Evolutionary conservation across 148 eudicot species (phyloP), one percentile per base, ranked within the genome.

Genomic region (Fagopyrum tataricum): DNA sequence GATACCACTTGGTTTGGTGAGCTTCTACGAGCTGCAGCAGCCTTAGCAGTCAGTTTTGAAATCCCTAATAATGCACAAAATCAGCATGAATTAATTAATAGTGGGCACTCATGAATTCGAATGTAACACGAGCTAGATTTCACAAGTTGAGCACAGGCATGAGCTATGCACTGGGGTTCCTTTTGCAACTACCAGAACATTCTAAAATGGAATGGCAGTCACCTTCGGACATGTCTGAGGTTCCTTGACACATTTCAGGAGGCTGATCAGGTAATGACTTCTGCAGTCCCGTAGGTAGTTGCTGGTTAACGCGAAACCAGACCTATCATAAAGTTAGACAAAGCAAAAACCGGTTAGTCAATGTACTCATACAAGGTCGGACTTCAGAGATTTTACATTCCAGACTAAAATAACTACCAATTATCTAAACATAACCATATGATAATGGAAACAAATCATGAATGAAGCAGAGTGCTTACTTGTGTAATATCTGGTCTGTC

Each of bases 401-500:
- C 77, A 84, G 76, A 79, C 72, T 74, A 66, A 75, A 76, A 83
- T 78, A 53, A 76, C 68, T 66, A 70, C 78, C 74, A 47, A 77
- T 59, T 66, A 75, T 82, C 90, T 83, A 89, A 79, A 81, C 89
- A 90, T 86, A 87, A 85, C 92, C 89, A 84, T 85, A 84, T 62
- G 72, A 86, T 90, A 84, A 87, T 86, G 85, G 79, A 85, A 89
- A 87, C 87, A 87, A 86, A 86, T 86, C 85, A 82, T 89, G 87
- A 79, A 89, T 88, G 88, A 86, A 91, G 96, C 87, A 84, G 84
- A 87, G 87, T 75, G 84, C 92, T 96, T 92, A 96, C 99, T 95
- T 96, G 99, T 79, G 97, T 92, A 86, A 96, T 90, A 76, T 96
- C 99, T 79, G 99, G 99, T 90, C 99, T 85, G 86, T 80, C 83